Conservation (phyloP, 306 rosid species). For the Vicia sativa region DNA sequence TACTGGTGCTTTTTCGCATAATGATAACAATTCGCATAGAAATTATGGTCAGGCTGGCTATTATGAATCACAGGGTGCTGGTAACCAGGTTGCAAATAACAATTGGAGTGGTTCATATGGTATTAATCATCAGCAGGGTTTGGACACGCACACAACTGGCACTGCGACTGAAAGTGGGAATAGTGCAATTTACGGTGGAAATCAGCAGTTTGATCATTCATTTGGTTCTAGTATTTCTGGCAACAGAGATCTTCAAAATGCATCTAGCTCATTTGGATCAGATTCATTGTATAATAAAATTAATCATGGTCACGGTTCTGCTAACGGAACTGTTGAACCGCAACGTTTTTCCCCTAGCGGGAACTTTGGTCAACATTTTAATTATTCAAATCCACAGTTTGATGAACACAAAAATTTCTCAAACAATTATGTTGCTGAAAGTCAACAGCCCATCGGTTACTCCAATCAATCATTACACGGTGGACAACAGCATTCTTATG, state of each 20-base stretch:
- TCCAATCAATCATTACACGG: conserved; percentile 60
- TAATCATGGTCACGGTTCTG: conserved; percentile 48
- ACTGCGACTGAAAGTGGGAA: conserved; percentile 38
- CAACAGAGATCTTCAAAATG: conserved; percentile 50
- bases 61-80: conserved; percentile 47
- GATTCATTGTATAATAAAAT: conserved; percentile 55
- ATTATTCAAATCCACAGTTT: conserved; percentile 49
- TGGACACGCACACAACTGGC: conserved; percentile 43
- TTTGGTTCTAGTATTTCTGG: conserved; percentile 46
- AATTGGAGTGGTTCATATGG: conserved; percentile 53
- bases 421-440: conserved; percentile 49
- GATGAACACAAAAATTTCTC: conserved; percentile 49
- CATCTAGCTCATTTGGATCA: conserved; percentile 53
- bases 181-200: conserved; percentile 41
- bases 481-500: conserved; percentile 56
- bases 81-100: conserved; percentile 50
- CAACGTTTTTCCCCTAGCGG: conserved; percentile 53
- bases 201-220: conserved; percentile 49
- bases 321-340: conserved; percentile 51
- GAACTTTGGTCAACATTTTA: conserved; percentile 53
- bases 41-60: conserved; percentile 46
- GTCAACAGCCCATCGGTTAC: conserved; percentile 49
- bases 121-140: conserved; percentile 47
- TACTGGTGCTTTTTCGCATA: conserved; percentile 37
- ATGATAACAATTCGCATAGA: conserved; percentile 39